Evolutionary conservation across 2,329 filamentous ascomycete genomes (phyloP).

Genomic region (Sclerotinia spermophila): DNA sequence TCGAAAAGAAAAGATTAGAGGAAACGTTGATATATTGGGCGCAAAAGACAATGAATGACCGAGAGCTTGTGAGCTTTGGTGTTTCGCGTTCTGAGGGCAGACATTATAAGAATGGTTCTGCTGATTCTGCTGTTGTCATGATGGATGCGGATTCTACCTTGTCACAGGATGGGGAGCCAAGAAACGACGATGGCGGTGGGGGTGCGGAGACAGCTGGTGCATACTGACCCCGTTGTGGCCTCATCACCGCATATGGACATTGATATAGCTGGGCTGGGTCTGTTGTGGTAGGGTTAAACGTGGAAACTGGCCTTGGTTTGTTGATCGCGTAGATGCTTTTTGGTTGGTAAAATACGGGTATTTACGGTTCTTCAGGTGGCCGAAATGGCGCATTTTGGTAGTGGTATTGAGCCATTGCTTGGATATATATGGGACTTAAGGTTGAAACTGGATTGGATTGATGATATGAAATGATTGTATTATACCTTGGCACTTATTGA

Average conservation of each 20-base stretch:
- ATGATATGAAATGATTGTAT: not conserved
- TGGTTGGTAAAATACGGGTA: not conserved
- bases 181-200: not conserved
- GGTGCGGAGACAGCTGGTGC: not conserved
- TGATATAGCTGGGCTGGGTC: not conserved
- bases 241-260: not conserved
- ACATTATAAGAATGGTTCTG: not conserved
- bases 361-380: not conserved
- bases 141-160: not conserved
- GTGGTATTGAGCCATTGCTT: not conserved
- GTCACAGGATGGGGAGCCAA: not conserved
- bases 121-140: not conserved
- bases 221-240: not conserved
- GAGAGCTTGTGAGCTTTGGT: not conserved
- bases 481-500: not conserved
- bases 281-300: not conserved
- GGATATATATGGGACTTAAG: not conserved
- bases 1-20: slow-evolving; percentile 34
- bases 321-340: not conserved
- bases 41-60: not conserved
- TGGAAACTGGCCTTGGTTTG: not conserved
- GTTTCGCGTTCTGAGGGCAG: not conserved
- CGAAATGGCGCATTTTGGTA: not conserved
- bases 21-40: slow-evolving; percentile 31
- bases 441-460: not conserved